Percentiles rank a stretch among this genome's conserved stretches.
These are phyloP conservation scores for Coniella lustricola DNA, from an alignment of 2,329 filamentous ascomycete genomes.

Conservation along the genomic window DNA sequence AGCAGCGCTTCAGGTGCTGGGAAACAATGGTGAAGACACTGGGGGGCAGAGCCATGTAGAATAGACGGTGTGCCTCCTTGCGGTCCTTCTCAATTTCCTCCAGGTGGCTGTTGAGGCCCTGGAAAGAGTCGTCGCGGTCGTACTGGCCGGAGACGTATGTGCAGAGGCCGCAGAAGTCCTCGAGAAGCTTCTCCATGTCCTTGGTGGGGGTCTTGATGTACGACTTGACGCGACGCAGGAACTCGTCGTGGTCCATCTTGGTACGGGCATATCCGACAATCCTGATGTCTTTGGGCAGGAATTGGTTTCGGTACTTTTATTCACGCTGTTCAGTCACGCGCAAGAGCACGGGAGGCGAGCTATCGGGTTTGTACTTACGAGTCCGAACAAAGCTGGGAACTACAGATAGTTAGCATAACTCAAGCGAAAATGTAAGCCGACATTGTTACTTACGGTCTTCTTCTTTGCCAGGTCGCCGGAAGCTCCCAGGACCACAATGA, in stretches of 20 bases:
- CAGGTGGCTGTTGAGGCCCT: slow-evolving; percentile 76
- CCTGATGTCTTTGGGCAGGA: slow-evolving; percentile 91
- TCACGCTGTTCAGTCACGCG: slow-evolving; percentile 13
- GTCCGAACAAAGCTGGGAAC: slow-evolving; percentile 95
- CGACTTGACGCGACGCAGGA: slow-evolving; percentile 86
- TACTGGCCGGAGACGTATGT: slow-evolving; percentile 96
- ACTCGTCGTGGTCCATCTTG: slow-evolving; percentile 98
- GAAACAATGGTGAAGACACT: slow-evolving; percentile 98
- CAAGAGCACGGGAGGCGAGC: background rate
- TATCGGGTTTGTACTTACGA: slow-evolving; percentile 57
- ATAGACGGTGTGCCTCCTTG: slow-evolving; percentile 81
- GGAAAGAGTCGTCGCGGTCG: slow-evolving; percentile 92
- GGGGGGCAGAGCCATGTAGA: slow-evolving; percentile 98
- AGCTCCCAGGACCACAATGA: slow-evolving; percentile 92
- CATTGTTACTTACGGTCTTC: slow-evolving; percentile 70
- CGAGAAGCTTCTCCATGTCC: slow-evolving; percentile 90
- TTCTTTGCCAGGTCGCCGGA: slow-evolving; percentile 98
- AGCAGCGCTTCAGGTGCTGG: slow-evolving; percentile 93
- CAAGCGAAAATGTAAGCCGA: slow-evolving; percentile 14
- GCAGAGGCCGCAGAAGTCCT: slow-evolving; percentile 82
- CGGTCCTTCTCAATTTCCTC: slow-evolving; percentile 76
- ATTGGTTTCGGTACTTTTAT: slow-evolving; percentile 92
- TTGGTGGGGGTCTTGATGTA: slow-evolving; percentile 99
- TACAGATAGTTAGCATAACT: slow-evolving; percentile 34
- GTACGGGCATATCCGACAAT: slow-evolving; percentile 99